Conservation (phyloP, 495 filamentous ascomycete species). For the Eremomyces bilateralis region DNA sequence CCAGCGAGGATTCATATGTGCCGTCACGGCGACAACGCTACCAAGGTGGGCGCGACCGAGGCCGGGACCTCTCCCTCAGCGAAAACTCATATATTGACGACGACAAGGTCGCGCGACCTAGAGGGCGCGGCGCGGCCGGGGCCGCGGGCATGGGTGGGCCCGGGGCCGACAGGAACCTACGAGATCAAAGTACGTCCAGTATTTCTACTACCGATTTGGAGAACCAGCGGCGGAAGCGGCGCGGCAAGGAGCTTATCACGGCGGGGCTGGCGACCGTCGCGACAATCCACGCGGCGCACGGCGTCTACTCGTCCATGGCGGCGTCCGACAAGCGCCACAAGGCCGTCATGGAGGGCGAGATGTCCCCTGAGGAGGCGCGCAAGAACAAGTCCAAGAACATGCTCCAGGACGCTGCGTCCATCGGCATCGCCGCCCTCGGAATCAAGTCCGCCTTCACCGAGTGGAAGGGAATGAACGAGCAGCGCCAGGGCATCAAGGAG, state of each 20-base stretch:
- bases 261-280: constrained; percentile 69
- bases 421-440: constrained; percentile 69
- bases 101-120: constrained; percentile 2
- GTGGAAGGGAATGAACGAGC: constrained; percentile 44
- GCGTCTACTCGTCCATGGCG: constrained; percentile 54
- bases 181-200: constrained; percentile 31
- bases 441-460: constrained; percentile 66
- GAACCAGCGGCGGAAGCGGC: constrained; percentile 51
- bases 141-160: constrained; percentile 5
- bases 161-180: constrained; percentile 18
- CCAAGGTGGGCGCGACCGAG: constrained; percentile 2
- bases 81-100: not conserved
- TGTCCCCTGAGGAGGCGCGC: constrained; percentile 50
- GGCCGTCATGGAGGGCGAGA: constrained; percentile 48
- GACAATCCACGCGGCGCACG: constrained; percentile 73
- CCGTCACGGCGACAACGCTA: constrained; percentile 21
- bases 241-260: constrained; percentile 65
- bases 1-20: constrained; percentile 34
- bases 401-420: constrained; percentile 49
- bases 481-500: constrained; percentile 29
- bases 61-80: not conserved
- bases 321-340: constrained; percentile 47
- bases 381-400: constrained; percentile 55
- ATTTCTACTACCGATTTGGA: constrained; percentile 62
- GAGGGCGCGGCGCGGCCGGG: constrained; percentile 5